Base-by-base conservation (phyloP, 176 grass and related monocot genomes). In the Carex kokanica region DNA sequence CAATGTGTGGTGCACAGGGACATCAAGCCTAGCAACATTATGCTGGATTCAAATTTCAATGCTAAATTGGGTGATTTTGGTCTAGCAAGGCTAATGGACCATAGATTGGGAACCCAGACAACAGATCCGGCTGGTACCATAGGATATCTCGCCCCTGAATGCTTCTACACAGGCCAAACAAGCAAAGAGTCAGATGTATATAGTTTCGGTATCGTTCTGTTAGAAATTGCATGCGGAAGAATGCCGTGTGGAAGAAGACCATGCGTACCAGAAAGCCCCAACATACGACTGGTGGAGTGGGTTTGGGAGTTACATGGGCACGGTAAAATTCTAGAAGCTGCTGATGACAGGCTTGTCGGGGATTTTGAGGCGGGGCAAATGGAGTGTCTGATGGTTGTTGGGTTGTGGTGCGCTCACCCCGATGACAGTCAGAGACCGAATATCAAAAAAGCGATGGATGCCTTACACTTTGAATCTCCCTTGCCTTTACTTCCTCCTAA, bases 341-440 rank as follows among this genome's bases (percentile, higher is more conserved):
- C 56, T 0, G 66, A 87, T 8, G 31, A 36, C 43, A 85, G 77
- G 57, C 83, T 94, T 0, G 14, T 67, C 3, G 86, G 84, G 0
- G 53, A 84, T 58, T 86, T 88, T 58, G 87, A 89, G 0, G n/a
- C 11, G 10, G 55, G 31, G 40, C 61, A 94, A 65, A 85, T 89
- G 80, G 89, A 79, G 60, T 23, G 83, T 3, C 25, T 89, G 53
- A 81, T 94, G 80, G 61, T 86, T 17, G 83, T 89, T 6, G 89
- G 92, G 23, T 52, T 94, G 56, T 94, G 89, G 92, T 94, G 92
- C 14, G 87, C 80, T 31, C 89, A 94, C 81, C 89, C 92, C 0
- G 87, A 91, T 10, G 29, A 68, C 17, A 86, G 53, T 7, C 67
- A 70, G 55, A 78, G 92, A 16, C 92, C 92, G 3, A 68, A 59